Percentiles rank a stretch among this genome's conserved stretches.
These are phyloP conservation scores for Mucuna pruriens DNA, from an alignment of 306 rosid species.

Conservation along the genomic window DNA sequence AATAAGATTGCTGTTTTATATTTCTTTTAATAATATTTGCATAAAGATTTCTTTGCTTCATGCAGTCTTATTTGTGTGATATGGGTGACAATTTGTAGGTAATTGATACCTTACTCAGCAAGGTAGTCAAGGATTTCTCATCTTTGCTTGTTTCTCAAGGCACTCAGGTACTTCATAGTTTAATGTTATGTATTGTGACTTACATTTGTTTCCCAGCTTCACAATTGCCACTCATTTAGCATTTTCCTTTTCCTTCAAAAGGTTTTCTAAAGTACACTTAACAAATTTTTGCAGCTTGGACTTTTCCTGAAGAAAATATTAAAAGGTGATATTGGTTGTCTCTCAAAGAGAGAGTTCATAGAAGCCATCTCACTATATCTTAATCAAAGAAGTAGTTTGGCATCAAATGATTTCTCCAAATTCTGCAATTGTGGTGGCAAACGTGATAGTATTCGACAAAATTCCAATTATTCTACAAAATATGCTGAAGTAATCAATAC, in stretches of 20 bases:
- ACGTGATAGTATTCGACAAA: slow-evolving; percentile 47
- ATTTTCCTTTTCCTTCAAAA: neutral
- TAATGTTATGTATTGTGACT: neutral
- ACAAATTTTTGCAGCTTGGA: slow-evolving; percentile 69
- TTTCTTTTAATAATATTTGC: neutral
- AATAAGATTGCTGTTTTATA: slow-evolving; percentile 5
- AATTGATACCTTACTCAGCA: slow-evolving; percentile 81
- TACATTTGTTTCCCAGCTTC: neutral
- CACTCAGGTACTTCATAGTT: slow-evolving; percentile 69
- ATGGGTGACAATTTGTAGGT: slow-evolving; percentile 59
- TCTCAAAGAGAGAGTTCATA: slow-evolving; percentile 74
- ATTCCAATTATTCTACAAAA: slow-evolving; percentile 46
- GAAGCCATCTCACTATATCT: slow-evolving; percentile 78
- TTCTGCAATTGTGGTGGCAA: slow-evolving; percentile 88
- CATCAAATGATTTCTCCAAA: slow-evolving; percentile 76
- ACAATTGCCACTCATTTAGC: neutral
- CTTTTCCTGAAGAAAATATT: slow-evolving; percentile 84
- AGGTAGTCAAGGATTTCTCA: slow-evolving; percentile 93
- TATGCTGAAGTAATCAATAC: slow-evolving; percentile 57
- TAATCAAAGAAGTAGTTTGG: slow-evolving; percentile 69
- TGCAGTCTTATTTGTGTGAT: slow-evolving; percentile 39
- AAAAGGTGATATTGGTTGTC: slow-evolving; percentile 64
- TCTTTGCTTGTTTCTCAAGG: slow-evolving; percentile 89
- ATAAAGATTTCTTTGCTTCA: slow-evolving; percentile 19
- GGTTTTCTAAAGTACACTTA: neutral